Percentiles rank a stretch among this genome's conserved stretches.
Conservation (phyloP, 1,284 basidiomycete species). For the Athelia psychrophila region DNA sequence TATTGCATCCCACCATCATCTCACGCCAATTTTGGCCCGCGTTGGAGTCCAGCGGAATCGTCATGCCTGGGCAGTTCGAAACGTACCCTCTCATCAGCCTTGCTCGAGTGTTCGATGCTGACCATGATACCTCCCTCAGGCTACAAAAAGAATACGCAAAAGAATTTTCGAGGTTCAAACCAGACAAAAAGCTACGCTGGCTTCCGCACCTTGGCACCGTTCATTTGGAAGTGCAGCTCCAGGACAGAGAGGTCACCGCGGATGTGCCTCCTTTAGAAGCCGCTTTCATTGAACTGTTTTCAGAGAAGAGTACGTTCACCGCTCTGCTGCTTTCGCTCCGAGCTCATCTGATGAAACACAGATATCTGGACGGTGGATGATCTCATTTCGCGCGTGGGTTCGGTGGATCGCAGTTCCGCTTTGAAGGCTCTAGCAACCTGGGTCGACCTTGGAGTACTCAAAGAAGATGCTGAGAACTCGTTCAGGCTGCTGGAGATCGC, state of each 20-base stretch:
- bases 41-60: conserved; percentile 68
- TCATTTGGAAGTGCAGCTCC: conserved; percentile 72
- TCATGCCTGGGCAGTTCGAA: conserved; percentile 82
- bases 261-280: conserved; percentile 88
- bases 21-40: conserved; percentile 93
- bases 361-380: conserved; percentile 70
- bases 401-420: conserved; percentile 59
- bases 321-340: not conserved
- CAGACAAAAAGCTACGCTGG: conserved; percentile 88
- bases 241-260: conserved; percentile 74
- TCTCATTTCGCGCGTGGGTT: conserved; percentile 59
- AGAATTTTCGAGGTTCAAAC: conserved; percentile 80
- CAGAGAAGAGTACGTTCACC: conserved; percentile 50
- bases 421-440: conserved; percentile 80
- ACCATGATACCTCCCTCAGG: conserved; percentile 39
- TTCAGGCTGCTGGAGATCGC: conserved; percentile 65
- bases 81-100: conserved; percentile 38
- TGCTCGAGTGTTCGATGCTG: not conserved
- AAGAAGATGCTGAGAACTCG: conserved; percentile 54
- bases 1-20: conserved; percentile 85
- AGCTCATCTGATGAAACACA: conserved; percentile 24
- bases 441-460: conserved; percentile 79
- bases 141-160: conserved; percentile 74
- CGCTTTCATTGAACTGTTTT: conserved; percentile 85
- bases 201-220: conserved; percentile 84